These are phyloP conservation scores for Aristolochia fimbriata DNA, from an alignment of 164 flowering plant genomes.

Conservation along the genomic window DNA sequence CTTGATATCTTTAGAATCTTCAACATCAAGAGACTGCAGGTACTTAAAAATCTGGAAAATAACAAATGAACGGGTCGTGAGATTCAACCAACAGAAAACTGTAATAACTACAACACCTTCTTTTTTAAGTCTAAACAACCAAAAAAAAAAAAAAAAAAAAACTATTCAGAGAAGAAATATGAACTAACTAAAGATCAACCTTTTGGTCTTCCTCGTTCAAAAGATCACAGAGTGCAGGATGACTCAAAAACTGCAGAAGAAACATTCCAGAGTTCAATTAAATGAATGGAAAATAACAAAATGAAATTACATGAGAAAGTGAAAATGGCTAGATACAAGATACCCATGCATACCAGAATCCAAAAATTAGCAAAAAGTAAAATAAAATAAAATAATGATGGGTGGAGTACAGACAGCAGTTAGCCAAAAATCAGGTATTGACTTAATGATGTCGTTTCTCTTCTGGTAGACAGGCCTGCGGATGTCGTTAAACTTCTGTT, in stretches of 20 bases:
- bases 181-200: constrained; percentile 15
- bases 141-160: not conserved
- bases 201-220: constrained; percentile 39
- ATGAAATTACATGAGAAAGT: not conserved
- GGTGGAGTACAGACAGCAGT: constrained; percentile 64
- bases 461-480: constrained; percentile 77
- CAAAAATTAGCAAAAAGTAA: not conserved
- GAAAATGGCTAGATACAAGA: not conserved
- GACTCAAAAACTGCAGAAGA: constrained; percentile 32
- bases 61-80: not conserved
- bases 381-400: not conserved
- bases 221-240: constrained; percentile 38
- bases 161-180: not conserved
- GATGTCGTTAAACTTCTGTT: constrained; percentile 78
- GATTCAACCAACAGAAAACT: not conserved
- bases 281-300: not conserved
- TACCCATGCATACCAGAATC: not conserved
- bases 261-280: not conserved
- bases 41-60: constrained; percentile 32
- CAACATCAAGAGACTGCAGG: constrained; percentile 32
- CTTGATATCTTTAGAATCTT: constrained; percentile 26
- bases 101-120: not conserved
- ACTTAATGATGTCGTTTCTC: constrained; percentile 58
- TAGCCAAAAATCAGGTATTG: constrained; percentile 93
- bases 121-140: not conserved